Evolutionary conservation across 768 basidiomycete species (phyloP).

Genomic region (Suillus weaverae): DNA sequence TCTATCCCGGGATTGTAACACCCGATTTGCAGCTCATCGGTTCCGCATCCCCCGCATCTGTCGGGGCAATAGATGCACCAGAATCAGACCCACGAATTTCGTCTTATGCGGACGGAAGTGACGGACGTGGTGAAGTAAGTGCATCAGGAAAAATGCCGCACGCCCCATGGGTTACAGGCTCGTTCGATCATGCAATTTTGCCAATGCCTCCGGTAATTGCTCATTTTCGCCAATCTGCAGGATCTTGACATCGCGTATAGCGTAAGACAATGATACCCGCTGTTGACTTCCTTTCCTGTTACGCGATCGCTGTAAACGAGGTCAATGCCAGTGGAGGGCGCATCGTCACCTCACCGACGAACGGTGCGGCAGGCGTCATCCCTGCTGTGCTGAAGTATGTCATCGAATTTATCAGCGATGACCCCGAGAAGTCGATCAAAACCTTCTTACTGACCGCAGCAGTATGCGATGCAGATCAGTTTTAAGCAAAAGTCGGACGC

Average conservation of each 20-base stretch:
- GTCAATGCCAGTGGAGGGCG: slow-evolving; percentile 92
- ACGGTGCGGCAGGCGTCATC: slow-evolving; percentile 92
- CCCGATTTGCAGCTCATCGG: slow-evolving; percentile 39
- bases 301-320: slow-evolving; percentile 94
- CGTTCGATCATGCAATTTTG: slow-evolving; percentile 75
- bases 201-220: slow-evolving; percentile 78
- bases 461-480: slow-evolving; percentile 54
- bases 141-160: slow-evolving; percentile 17
- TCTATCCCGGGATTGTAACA: slow-evolving; percentile 50
- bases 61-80: slow-evolving; percentile 28
- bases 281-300: slow-evolving; percentile 90
- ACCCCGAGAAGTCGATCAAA: slow-evolving; percentile 82
- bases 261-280: slow-evolving; percentile 87
- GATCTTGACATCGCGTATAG: slow-evolving; percentile 36
- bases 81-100: slow-evolving; percentile 4
- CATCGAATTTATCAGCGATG: slow-evolving; percentile 88
- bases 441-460: slow-evolving; percentile 90
- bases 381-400: slow-evolving; percentile 92
- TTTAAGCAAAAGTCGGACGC: neutral
- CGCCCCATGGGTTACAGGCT: slow-evolving; percentile 59
- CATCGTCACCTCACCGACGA: slow-evolving; percentile 93
- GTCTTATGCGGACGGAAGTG: slow-evolving; percentile 4
- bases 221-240: slow-evolving; percentile 7
- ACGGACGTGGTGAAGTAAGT: slow-evolving; percentile 6
- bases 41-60: slow-evolving; percentile 17